A percentile compares a stretch with the other conserved stretches of the same genome.
phyloP scores from a whole-genome alignment of 2,329 filamentous ascomycete genomes.

The Xylariales sp. region DNA sequence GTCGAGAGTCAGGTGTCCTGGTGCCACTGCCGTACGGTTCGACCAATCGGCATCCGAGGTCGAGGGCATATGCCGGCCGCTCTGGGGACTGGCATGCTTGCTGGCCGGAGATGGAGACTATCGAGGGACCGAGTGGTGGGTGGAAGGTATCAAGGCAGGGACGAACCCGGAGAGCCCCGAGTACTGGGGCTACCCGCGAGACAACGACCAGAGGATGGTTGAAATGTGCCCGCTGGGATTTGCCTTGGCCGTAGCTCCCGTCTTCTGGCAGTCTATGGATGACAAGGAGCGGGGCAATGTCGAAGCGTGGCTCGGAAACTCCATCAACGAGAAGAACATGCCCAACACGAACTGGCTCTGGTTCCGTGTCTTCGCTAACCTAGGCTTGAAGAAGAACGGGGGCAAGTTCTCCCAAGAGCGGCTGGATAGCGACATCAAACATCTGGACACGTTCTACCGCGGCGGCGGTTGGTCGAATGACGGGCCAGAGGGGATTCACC shows the following conservation, averaged over 20 bases:
- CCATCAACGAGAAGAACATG: constrained; percentile 78
- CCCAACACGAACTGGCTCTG: constrained; percentile 67
- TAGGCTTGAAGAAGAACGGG: constrained; percentile 71
- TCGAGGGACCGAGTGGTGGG: constrained; percentile 59
- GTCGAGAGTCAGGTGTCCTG: constrained; percentile 62
- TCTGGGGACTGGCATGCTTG: constrained; percentile 71
- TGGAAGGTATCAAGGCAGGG: constrained; percentile 65
- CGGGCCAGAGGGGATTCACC: constrained; percentile 71
- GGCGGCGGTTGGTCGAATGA: constrained; percentile 81
- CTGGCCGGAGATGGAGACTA: constrained; percentile 66
- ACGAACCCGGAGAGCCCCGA: constrained; percentile 66
- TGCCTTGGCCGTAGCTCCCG: constrained; percentile 63
- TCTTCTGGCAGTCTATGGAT: constrained; percentile 63
- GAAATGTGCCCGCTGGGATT: constrained; percentile 79
- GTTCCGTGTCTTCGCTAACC: constrained; percentile 81
- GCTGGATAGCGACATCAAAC: constrained; percentile 70
- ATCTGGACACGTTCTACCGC: constrained; percentile 77
- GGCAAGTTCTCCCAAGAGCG: constrained; percentile 65
- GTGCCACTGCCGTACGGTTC: constrained; percentile 70
- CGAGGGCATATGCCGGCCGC: constrained; percentile 69
- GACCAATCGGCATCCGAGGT: constrained; percentile 74
- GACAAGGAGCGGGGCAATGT: constrained; percentile 61
- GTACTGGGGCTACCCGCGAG: constrained; percentile 73
- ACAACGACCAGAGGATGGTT: constrained; percentile 79
- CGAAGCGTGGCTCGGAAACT: constrained; percentile 67